Conservation (phyloP, 352 stramenopile genomes). For the Phytophthora pinifolia region DNA sequence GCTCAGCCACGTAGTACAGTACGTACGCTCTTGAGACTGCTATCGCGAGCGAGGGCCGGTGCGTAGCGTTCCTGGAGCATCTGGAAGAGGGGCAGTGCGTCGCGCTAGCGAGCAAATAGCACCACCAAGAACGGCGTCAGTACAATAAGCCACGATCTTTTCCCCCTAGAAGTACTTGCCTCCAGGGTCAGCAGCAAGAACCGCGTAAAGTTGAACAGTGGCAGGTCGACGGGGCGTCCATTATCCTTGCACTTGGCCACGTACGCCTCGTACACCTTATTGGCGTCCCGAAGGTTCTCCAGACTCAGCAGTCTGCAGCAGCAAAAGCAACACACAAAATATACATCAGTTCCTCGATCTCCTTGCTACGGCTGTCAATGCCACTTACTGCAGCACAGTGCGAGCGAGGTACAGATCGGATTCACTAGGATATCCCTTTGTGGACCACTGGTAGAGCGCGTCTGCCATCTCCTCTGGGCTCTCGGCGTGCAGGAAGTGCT, state of each 20-base stretch:
- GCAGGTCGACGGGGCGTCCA: slow-evolving; percentile 54
- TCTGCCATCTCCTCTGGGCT: slow-evolving; percentile 67
- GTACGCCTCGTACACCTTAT: slow-evolving; percentile 75
- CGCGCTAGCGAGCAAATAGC: slow-evolving; percentile 42
- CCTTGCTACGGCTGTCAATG: background rate
- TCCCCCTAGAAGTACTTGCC: slow-evolving; percentile 31
- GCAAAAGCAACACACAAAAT: slow-evolving; percentile 5
- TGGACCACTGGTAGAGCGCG: slow-evolving; percentile 76
- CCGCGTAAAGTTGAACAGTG: slow-evolving; percentile 80
- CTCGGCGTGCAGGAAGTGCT: slow-evolving; percentile 83
- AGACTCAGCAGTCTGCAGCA: slow-evolving; percentile 63
- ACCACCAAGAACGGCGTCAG: background rate
- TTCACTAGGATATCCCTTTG: slow-evolving; percentile 76
- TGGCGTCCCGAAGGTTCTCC: slow-evolving; percentile 87
- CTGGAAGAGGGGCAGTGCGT: slow-evolving; percentile 85
- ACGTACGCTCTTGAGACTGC: slow-evolving; percentile 78
- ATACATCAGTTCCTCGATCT: slow-evolving; percentile 6
- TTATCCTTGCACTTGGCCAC: slow-evolving; percentile 47
- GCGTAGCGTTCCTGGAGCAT: slow-evolving; percentile 86
- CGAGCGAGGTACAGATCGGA: slow-evolving; percentile 78
- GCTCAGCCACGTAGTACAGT: too few relatives aligned
- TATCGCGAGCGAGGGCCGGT: slow-evolving; percentile 68
- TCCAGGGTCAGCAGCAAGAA: slow-evolving; percentile 86
- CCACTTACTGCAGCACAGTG: slow-evolving; percentile 75
- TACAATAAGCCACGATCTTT: background rate